Percentiles rank a stretch among this genome's conserved stretches.
Conservation (phyloP, 2,329 filamentous ascomycete genomes). For the Neofusicoccum parvum region DNA sequence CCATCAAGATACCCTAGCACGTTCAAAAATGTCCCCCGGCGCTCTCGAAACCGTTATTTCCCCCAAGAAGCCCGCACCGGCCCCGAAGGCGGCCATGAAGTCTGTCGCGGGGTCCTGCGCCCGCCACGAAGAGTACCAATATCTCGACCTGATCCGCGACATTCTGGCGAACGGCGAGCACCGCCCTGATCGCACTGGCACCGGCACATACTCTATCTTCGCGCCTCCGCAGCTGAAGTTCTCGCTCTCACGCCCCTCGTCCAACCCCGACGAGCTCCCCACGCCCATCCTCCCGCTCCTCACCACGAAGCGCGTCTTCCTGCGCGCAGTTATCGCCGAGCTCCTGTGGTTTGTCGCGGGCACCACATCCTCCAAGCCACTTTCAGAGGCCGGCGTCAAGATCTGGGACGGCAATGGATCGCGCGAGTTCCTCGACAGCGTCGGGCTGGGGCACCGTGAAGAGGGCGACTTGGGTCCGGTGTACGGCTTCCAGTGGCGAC, state of each 20-base stretch:
- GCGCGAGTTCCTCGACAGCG: constrained; percentile 82
- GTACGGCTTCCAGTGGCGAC: constrained; percentile 98
- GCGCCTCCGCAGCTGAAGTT: constrained; percentile 87
- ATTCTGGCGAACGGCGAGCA: constrained; percentile 84
- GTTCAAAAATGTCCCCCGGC: background rate
- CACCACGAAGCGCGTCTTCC: constrained; percentile 96
- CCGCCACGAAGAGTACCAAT: constrained; percentile 86
- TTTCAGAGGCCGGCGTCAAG: constrained; percentile 80
- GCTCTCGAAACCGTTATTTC: constrained; percentile 20
- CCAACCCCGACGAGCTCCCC: constrained; percentile 42
- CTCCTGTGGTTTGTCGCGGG: constrained; percentile 95
- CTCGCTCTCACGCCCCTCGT: constrained; percentile 65
- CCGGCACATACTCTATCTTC: constrained; percentile 87
- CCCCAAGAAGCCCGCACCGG: constrained; percentile 27
- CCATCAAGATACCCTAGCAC: background rate
- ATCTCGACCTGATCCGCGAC: constrained; percentile 82
- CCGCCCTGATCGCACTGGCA: constrained; percentile 89
- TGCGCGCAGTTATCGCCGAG: constrained; percentile 85
- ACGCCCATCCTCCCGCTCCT: constrained; percentile 82
- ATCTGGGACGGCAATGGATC: constrained; percentile 99
- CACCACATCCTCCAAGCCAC: constrained; percentile 74
- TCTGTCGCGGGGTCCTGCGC: background rate
- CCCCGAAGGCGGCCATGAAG: constrained; percentile 8
- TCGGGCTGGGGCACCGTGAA: constrained; percentile 78
- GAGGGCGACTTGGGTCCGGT: constrained; percentile 92